Evolutionary conservation across 805 yeast species (phyloP), one percentile per base, ranked within the genome.

Genomic region (Candida pseudofarinosa): DNA sequence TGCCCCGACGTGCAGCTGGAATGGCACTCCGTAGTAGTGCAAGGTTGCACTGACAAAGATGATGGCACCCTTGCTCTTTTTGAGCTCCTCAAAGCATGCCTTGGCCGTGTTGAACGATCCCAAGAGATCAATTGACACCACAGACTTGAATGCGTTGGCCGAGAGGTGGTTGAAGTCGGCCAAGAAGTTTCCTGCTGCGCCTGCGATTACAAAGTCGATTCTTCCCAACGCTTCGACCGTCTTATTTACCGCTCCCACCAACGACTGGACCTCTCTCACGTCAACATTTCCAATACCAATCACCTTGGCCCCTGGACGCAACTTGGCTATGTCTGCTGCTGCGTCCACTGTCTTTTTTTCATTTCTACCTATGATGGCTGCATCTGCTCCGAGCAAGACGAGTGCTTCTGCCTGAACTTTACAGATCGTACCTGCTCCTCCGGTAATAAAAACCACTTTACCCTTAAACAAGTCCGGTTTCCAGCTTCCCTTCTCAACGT

Each of bases 401-500:
- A 91, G 46, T 0, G 95, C 95, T 57, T 86, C 96, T 0, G 86
- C 79, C 60, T 90, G 97, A 2, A 83, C 89, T 34, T 91, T 71
- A 60, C 98, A 90, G 40, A 90, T 90, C 10, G 96, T 81, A 3
- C 97, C 97, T 1, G 97, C 93, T 8, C 97, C 97, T 2, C 98
- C 98, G 1, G 97, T 90, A 38, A 89, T 87, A 53, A 90, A 85
- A 6, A 81, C 95, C 1, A 88, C 96, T 60, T 89, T 89, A 14
- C 85, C 93, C 44, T 79, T 72, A 67, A 89, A 89, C 33, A 88
- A 54, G 47, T 77, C 83, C 0, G 80, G 76, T 48, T 80, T 81
- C 73, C 72, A 69, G 15, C 54, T 45, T 20, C 71, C 56, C 38
- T 54, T 50, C 5, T 51, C 49, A 14, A 68, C 50, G 39, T 50